These are phyloP conservation scores for Tephrocybe sp. DNA, from an alignment of 768 basidiomycete species.

Conservation along the genomic window DNA sequence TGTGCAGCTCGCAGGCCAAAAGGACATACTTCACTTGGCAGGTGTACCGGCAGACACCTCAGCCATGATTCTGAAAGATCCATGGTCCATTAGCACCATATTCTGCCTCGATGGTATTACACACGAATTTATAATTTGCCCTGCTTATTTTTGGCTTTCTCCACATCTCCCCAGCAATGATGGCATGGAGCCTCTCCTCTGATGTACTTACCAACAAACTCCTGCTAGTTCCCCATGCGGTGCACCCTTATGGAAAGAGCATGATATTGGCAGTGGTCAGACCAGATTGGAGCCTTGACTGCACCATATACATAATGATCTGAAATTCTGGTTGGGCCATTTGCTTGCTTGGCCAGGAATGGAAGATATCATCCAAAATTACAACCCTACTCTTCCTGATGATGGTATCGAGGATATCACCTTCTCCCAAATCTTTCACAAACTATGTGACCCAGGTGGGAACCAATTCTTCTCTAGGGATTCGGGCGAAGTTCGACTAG, in stretches of 20 bases:
- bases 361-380: constrained; percentile 21
- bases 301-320: constrained; percentile 21
- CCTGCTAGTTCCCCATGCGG: constrained; percentile 16
- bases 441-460: constrained; percentile 18
- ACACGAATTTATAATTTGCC: constrained; percentile 21
- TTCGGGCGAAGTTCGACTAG: constrained; percentile 16
- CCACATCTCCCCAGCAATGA: constrained; percentile 9
- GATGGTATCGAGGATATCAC: constrained; percentile 19
- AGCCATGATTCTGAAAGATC: constrained; percentile 21
- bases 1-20: constrained; percentile 19
- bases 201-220: constrained; percentile 14
- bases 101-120: constrained; percentile 25
- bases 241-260: constrained; percentile 19
- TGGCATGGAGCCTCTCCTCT: neutral
- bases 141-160: constrained; percentile 22
- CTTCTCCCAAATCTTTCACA: constrained; percentile 16
- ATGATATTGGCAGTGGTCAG: neutral
- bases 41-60: neutral
- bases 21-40: constrained; percentile 13
- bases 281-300: constrained; percentile 5
- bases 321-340: constrained; percentile 25
- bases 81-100: constrained; percentile 10
- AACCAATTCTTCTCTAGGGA: constrained; percentile 20
- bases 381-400: neutral
- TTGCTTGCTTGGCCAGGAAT: constrained; percentile 25